Base-by-base conservation (phyloP, 108 stramenopile species). In the Bacterosira constricta region DNA sequence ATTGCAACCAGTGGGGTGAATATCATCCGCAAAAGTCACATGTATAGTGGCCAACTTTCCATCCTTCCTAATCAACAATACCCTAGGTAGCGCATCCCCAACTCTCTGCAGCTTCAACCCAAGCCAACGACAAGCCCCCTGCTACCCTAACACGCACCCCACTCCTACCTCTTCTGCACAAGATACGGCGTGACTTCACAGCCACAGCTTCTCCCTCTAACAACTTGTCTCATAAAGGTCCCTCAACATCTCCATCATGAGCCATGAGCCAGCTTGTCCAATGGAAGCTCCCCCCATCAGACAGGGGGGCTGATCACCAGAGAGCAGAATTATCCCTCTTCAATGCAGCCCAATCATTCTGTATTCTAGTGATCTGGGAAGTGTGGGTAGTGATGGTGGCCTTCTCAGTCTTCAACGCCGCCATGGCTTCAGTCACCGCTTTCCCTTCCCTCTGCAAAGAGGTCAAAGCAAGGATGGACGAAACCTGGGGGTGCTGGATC, bases 1-100 rank as follows among this genome's bases (percentile, higher is more conserved):
- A 17, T 32, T 25, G 2, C 42, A 32, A 6, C 42, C 67, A 0
- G 47, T 59, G 2, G 34, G 12, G 27, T 63, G 49, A 27, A 69
- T 35, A 41, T 75, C 83, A 51, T 83, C 77, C 20, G 79, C 63
- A 57, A 46, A 83, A 4, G 44, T 54, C 10, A 59, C 39, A 20
- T 51, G 17, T 35, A 72, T 37, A 1, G 50, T 39, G 15, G 82
- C 82, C 53, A 79, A 21, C 23, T 59, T 36, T 20, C 82, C 82
- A 46, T 82, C 79, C 13, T 58, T 42, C 18, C 32, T 15, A 11
- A 73, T 25, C 29, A 69, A 50, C 8, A 38, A 49, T 8, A 81
- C 77, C 56, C 80, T 63, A 2, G 80, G 77, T 18, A 73, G n/a
- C 23, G 18, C 21, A 18, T 25, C 50, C 50, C 50, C 50, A 51